Base-by-base conservation (phyloP, 768 basidiomycete species). In the Boletellus emodensis region DNA sequence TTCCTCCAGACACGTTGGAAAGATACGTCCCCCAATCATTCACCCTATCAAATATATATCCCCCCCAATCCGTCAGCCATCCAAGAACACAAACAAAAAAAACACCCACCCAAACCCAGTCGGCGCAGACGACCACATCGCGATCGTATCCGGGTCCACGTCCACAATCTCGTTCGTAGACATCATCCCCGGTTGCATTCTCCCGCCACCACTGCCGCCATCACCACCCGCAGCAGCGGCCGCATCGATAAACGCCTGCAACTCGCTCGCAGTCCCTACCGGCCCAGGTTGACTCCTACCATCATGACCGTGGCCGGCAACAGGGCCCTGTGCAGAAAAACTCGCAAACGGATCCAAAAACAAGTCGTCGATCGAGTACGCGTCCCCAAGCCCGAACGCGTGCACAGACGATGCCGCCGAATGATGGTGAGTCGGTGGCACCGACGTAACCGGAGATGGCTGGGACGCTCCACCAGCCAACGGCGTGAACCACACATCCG, bases 91-190 rank as follows among this genome's bases (percentile, higher is more conserved):
- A 20, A 20, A 20, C 22, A 34, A 34, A 13, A 7, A 22, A 32
- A n/a, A 5, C 3, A 72, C 82, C 57, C 58, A 85, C 84, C 81
- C 81, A 48, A 82, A 83, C 17, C 76, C 75, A 12, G 74, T 73
- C 13, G 82, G 82, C 20, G 82, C 80, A 44, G 70, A 73, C 11
- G 81, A 79, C 84, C 83, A 86, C 78, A 84, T 80, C 13, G 73
- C 71, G 56, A 83, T 73, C 40, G 76, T 76, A 48, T 79, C 78
- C 48, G 69, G 66, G 55, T 83, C 76, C 62, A 76, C 66, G 32
- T 52, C 51, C 32, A 52, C 37, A 48, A 52, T 51, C 28, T 33
- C 47, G 9, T 43, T 39, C 14, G 44, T 3, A 11, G 38, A 35
- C 37, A 54, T 46, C 46, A 58, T 54, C 43, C 37, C 32, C 2